A percentile compares a stretch with the other conserved stretches of the same genome.
phyloP scores from a whole-genome alignment of 2,329 filamentous ascomycete genomes.

The Fusarium papillatum region DNA sequence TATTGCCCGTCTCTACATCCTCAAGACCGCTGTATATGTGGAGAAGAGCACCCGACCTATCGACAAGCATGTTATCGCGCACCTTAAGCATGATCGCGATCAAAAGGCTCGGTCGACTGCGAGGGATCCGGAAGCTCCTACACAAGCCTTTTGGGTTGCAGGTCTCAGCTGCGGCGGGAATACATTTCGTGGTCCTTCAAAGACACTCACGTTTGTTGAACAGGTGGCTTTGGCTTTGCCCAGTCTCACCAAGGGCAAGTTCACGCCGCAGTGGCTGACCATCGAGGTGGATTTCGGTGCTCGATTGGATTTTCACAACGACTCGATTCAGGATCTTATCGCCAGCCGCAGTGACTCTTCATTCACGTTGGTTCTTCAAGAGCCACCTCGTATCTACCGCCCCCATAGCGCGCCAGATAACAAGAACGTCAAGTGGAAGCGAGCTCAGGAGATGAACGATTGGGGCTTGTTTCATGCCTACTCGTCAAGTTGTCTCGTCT shows the following conservation, averaged over 20 bases:
- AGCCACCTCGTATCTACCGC: constrained; percentile 64
- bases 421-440: constrained; percentile 39
- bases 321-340: constrained; percentile 61
- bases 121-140: constrained; percentile 36
- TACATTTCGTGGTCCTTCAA: constrained; percentile 49
- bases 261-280: constrained; percentile 32
- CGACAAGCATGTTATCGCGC: constrained; percentile 39
- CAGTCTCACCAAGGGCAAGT: constrained; percentile 7
- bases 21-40: constrained; percentile 46
- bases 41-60: constrained; percentile 50
- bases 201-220: constrained; percentile 57
- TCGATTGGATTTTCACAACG: constrained; percentile 63
- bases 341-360: constrained; percentile 50
- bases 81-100: constrained; percentile 46
- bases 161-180: constrained; percentile 62
- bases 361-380: constrained; percentile 64
- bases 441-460: constrained; percentile 45
- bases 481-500: constrained; percentile 58
- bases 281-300: constrained; percentile 1
- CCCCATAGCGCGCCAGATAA: constrained; percentile 2
- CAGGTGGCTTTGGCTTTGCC: constrained; percentile 48
- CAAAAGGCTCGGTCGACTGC: constrained; percentile 26
- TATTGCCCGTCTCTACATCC: constrained; percentile 48
- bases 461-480: constrained; percentile 24
- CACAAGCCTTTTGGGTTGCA: constrained; percentile 29